A percentile compares a stretch with the other conserved stretches of the same genome.
These are phyloP conservation scores for Batkoa obscura DNA, from an alignment of 371 early-diverging fungal genomes.

Conservation along the genomic window DNA sequence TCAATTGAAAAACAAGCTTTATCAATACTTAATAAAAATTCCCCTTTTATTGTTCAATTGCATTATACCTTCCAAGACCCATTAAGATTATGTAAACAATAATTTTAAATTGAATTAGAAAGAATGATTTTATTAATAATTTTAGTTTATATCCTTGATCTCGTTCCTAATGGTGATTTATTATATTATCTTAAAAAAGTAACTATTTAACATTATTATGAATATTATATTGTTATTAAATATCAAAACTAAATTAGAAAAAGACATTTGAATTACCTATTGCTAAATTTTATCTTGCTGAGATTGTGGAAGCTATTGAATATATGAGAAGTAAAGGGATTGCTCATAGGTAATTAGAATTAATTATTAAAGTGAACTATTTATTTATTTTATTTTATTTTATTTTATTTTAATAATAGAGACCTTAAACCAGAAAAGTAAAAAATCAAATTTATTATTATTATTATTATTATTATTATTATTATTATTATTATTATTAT, in stretches of 20 bases:
- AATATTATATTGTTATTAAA: too few relatives aligned
- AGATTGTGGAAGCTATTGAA: conserved; percentile 69
- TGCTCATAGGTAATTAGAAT: conserved; percentile 54
- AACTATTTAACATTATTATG: too few relatives aligned
- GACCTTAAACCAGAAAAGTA: conserved; percentile 84
- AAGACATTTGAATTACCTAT: too few relatives aligned
- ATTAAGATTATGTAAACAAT: conserved; percentile 48
- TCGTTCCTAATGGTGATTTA: conserved; percentile 78
- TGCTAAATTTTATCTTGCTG: conserved; percentile 71
- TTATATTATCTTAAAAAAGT: conserved; percentile 52
- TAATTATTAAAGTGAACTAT: too few relatives aligned
- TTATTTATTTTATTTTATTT: not conserved
- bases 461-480: too few relatives aligned
- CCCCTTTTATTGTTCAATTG: conserved; percentile 76
- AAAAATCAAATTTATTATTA: too few relatives aligned
- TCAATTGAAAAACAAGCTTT: conserved; percentile 80
- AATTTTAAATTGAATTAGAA: not conserved
- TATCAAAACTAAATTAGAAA: too few relatives aligned
- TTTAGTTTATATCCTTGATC: conserved; percentile 71
- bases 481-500: too few relatives aligned
- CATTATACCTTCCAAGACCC: conserved; percentile 90
- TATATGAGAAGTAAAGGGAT: conserved; percentile 65
- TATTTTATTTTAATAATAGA: conserved; percentile 14
- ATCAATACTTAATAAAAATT: conserved; percentile 58
- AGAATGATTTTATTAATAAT: not conserved